Evolutionary conservation across 305 asterid genomes (phyloP).

Genomic region (Plantago coronopus): DNA sequence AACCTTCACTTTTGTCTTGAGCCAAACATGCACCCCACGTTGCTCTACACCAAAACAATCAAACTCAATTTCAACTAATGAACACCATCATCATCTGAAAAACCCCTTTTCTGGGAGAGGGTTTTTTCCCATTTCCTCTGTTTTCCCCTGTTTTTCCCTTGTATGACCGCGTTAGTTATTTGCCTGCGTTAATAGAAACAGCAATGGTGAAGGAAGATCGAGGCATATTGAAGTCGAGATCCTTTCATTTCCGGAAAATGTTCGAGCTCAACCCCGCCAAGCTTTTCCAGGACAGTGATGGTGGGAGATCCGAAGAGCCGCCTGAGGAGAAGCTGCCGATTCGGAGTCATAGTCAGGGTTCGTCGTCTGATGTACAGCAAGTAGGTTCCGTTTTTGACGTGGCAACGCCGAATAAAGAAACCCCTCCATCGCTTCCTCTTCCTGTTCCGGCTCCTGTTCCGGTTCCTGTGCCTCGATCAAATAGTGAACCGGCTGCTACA

Average conservation of each 20-base stretch:
- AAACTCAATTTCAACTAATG: not conserved
- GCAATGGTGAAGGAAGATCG: constrained; percentile 31
- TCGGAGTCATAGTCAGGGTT: constrained; percentile 20
- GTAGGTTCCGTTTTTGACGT: constrained; percentile 13
- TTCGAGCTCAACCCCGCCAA: constrained; percentile 32
- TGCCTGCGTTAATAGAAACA: too few relatives aligned
- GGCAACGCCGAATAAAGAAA: not conserved
- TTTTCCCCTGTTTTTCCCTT: too few relatives aligned
- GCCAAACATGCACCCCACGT: not conserved
- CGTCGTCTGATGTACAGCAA: constrained; percentile 16
- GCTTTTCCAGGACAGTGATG: constrained; percentile 27
- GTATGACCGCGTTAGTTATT: not conserved
- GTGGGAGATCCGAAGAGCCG: constrained; percentile 5
- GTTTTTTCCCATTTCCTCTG: not conserved
- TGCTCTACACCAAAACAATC: not conserved
- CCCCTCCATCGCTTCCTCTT: not conserved
- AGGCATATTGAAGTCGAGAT: constrained; percentile 33
- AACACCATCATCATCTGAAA: not conserved
- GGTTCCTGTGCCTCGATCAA: not conserved
- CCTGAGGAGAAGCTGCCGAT: not conserved
- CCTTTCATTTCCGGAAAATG: constrained; percentile 45
- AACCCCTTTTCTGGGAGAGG: not conserved
- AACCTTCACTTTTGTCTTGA: not conserved
- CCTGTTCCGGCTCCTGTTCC: not conserved
- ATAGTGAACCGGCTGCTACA: not conserved